Evolutionary conservation across 225 moss, liverwort and hornwort species (phyloP).

Genomic region (Lunularia cruciata): DNA sequence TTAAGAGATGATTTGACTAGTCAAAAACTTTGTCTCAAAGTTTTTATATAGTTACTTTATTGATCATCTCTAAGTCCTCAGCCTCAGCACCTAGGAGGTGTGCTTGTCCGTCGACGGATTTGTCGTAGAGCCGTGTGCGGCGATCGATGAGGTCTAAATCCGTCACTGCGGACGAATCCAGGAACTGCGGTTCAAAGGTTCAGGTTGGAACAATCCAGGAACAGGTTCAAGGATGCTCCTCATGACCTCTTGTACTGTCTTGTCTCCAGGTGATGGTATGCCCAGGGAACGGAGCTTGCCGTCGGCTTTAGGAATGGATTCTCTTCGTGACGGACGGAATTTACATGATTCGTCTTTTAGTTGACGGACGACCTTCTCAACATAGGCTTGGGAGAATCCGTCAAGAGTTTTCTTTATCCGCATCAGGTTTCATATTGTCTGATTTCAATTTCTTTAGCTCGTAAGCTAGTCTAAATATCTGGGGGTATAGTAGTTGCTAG

Average conservation of each 20-base stretch:
- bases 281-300: slow-evolving; percentile 18
- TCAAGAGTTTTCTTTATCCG: slow-evolving; percentile 1
- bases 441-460: no score
- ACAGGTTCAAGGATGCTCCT: slow-evolving; percentile 16
- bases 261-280: slow-evolving; percentile 22
- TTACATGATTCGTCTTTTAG: not conserved
- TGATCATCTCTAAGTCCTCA: no score
- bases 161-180: not conserved
- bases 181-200: not conserved
- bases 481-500: no score
- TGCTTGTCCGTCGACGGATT: not conserved
- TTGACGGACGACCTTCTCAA: slow-evolving; percentile 2
- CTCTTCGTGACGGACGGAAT: slow-evolving; percentile 3
- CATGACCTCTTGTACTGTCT: slow-evolving; percentile 22
- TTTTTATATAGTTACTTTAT: not conserved
- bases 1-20: no score
- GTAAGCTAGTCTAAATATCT: no score
- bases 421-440: not conserved
- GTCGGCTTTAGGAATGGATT: slow-evolving; percentile 13
- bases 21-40: no score
- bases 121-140: not conserved
- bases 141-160: not conserved
- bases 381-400: not conserved
- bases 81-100: not conserved
- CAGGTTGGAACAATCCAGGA: not conserved